phyloP scores from a whole-genome alignment of 1,284 basidiomycete genomes.

The Cutaneotrichosporon sp. region DNA sequence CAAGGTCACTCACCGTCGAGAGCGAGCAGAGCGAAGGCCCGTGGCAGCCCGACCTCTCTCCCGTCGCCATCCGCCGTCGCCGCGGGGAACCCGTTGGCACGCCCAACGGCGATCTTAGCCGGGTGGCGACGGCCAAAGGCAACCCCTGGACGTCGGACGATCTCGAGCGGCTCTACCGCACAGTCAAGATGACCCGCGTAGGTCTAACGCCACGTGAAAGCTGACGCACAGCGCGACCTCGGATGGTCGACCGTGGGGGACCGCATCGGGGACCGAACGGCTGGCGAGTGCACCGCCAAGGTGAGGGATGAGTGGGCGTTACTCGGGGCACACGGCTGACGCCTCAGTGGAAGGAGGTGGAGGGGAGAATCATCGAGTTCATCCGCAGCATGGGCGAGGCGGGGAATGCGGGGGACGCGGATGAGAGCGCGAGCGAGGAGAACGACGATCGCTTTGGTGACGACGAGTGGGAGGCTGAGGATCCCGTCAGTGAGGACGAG shows the following conservation, averaged over 20 bases:
- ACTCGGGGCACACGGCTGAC: not conserved
- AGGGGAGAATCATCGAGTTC: slow-evolving; percentile 7
- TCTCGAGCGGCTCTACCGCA: slow-evolving; percentile 13
- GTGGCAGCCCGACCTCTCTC: not conserved
- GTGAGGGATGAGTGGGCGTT: not conserved
- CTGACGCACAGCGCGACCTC: slow-evolving; percentile 6
- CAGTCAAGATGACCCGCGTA: slow-evolving; percentile 11
- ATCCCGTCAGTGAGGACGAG: slow-evolving; percentile 12
- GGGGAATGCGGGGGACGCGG: not conserved
- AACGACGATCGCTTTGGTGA: slow-evolving; percentile 9
- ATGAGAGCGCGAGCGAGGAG: slow-evolving; percentile 1
- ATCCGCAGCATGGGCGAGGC: slow-evolving; percentile 10
- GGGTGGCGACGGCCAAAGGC: not conserved
- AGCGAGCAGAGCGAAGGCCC: slow-evolving; percentile 7
- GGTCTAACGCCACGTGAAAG: not conserved
- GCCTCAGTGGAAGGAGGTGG: slow-evolving; percentile 9
- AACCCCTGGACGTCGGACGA: slow-evolving; percentile 7
- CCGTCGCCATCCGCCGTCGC: not conserved
- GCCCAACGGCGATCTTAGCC: not conserved
- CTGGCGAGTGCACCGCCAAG: slow-evolving; percentile 6
- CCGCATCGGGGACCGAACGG: slow-evolving; percentile 3
- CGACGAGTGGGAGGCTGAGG: slow-evolving; percentile 20
- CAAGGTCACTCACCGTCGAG: not conserved
- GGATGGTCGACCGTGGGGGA: slow-evolving; percentile 6
- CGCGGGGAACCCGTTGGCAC: not conserved